Conservation (phyloP, 331 rosid species). For the Pyracantha coccinea region DNA sequence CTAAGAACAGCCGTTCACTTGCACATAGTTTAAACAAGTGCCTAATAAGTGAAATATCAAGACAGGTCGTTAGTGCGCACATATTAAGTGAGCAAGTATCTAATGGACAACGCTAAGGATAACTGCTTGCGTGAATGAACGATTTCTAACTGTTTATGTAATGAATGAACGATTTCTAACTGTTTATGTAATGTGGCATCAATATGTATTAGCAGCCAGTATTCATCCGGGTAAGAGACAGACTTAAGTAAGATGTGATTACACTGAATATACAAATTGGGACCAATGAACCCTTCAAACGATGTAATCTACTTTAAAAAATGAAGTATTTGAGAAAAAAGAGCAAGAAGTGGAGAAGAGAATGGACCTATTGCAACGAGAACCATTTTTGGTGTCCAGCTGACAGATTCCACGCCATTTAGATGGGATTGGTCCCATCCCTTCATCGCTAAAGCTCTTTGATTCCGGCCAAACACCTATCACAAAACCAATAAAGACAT, state of each 20-base stretch:
- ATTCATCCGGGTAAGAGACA: too few relatives aligned
- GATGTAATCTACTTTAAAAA: background rate
- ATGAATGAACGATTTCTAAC: too few relatives aligned
- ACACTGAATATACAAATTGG: background rate
- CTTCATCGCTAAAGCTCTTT: conserved; percentile 47
- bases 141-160: too few relatives aligned
- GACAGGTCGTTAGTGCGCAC: too few relatives aligned
- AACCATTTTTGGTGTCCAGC: conserved; percentile 1
- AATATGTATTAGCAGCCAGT: too few relatives aligned
- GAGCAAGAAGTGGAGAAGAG: background rate
- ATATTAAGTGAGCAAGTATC: too few relatives aligned
- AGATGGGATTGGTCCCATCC: conserved; percentile 46
- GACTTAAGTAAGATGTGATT: background rate
- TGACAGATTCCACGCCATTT: conserved; percentile 58
- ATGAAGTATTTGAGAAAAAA: background rate
- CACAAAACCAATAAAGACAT: background rate
- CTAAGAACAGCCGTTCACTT: background rate
- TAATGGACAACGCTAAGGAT: too few relatives aligned
- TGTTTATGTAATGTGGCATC: too few relatives aligned
- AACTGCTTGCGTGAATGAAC: too few relatives aligned
- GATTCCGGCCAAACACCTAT: conserved; percentile 81
- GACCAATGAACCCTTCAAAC: background rate
- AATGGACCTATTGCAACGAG: conserved; percentile 54
- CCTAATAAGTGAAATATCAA: too few relatives aligned
- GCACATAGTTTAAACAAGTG: too few relatives aligned